Conservation (phyloP, 2,329 filamentous ascomycete species). For the Xylariales sp. region DNA sequence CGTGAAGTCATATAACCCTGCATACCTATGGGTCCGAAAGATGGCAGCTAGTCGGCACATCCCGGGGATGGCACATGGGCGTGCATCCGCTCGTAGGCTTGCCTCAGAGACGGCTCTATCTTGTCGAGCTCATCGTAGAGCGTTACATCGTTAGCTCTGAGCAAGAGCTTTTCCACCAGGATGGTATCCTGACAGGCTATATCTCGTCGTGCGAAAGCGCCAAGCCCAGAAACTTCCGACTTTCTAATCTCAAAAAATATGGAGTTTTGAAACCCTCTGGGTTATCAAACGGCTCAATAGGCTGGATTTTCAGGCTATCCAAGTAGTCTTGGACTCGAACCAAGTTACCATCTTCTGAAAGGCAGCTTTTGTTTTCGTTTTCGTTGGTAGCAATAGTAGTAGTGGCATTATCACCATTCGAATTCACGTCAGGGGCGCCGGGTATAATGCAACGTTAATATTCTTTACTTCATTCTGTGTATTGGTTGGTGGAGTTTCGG, state of each 20-base stretch:
- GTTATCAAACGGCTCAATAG: background rate
- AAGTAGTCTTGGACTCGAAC: no score
- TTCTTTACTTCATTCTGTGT: no score
- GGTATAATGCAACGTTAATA: no score
- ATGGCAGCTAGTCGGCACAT: slow-evolving; percentile 29
- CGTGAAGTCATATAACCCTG: no score
- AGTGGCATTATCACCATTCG: no score
- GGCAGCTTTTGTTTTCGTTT: no score
- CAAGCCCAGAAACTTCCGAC: slow-evolving; percentile 39
- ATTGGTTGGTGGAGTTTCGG: no score
- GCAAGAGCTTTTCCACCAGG: slow-evolving; percentile 39
- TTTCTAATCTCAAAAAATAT: slow-evolving; percentile 33
- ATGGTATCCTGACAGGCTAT: slow-evolving; percentile 35
- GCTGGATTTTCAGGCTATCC: background rate
- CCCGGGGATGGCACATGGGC: slow-evolving; percentile 15
- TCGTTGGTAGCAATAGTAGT: no score
- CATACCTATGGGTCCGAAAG: slow-evolving; percentile 44
- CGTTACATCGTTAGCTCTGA: slow-evolving; percentile 23
- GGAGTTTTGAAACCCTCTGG: slow-evolving; percentile 23
- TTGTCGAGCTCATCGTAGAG: slow-evolving; percentile 30
- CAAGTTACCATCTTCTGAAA: no score
- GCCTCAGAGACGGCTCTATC: slow-evolving; percentile 24
- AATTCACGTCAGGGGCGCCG: no score
- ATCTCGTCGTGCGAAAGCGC: slow-evolving; percentile 38
- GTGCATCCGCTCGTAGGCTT: slow-evolving; percentile 33